A percentile compares a stretch with the other conserved stretches of the same genome.
Evolutionary conservation across 495 filamentous ascomycete genomes (phyloP).

Genomic region (Amniculicola lignicola): DNA sequence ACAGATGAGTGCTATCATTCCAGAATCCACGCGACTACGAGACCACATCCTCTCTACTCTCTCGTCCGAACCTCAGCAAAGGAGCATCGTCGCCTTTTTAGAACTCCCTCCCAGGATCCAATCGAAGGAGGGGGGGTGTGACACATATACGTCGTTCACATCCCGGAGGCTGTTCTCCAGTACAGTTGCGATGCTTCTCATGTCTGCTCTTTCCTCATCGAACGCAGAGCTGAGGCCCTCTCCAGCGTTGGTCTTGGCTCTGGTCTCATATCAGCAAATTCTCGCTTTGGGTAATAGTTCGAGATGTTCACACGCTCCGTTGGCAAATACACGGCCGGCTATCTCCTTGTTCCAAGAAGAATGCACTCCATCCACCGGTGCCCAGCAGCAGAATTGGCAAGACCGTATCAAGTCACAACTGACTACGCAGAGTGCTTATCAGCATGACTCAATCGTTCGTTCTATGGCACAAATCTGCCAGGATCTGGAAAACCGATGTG

Average conservation of each 20-base stretch:
- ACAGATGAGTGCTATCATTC: not conserved
- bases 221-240: slow-evolving; percentile 20
- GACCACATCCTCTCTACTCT: no score
- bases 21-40: no score
- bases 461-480: slow-evolving; percentile 52
- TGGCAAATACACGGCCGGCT: not conserved
- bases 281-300: not conserved
- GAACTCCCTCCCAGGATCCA: no score
- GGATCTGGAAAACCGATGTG: slow-evolving; percentile 56
- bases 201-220: slow-evolving; percentile 31
- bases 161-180: slow-evolving; percentile 10
- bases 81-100: no score
- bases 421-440: slow-evolving; percentile 39
- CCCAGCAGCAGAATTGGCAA: slow-evolving; percentile 18
- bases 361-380: slow-evolving; percentile 16
- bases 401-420: slow-evolving; percentile 35
- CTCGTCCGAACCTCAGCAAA: no score
- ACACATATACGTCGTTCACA: not conserved
- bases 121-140: no score
- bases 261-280: slow-evolving; percentile 18
- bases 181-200: slow-evolving; percentile 33
- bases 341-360: slow-evolving; percentile 27
- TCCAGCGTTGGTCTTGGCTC: slow-evolving; percentile 4
- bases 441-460: slow-evolving; percentile 46
- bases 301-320: not conserved